Conservation (phyloP, 768 basidiomycete species). For the Dendrothele bispora region DNA sequence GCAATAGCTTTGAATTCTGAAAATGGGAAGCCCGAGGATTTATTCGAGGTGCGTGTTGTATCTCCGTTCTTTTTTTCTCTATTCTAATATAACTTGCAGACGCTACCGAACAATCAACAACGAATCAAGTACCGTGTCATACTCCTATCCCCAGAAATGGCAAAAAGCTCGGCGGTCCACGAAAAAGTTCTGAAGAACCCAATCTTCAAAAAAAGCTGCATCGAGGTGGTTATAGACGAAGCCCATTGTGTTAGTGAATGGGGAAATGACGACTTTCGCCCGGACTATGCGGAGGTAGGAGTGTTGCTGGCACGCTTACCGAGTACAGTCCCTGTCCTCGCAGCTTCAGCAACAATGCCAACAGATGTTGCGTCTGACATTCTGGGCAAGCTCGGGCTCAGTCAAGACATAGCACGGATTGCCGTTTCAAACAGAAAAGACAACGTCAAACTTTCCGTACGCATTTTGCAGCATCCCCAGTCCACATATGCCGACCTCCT, state of each 20-base stretch:
- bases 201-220: conserved; percentile 5
- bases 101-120: not conserved
- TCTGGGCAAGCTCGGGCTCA: not conserved
- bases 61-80: too few relatives aligned
- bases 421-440: conserved; percentile 13
- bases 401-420: not conserved
- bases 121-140: not conserved
- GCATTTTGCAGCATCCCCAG: conserved; percentile 12
- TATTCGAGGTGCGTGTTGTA: too few relatives aligned
- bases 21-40: not conserved
- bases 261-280: conserved; percentile 10
- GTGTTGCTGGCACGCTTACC: conserved; percentile 1
- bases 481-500: conserved; percentile 13
- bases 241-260: conserved; percentile 19
- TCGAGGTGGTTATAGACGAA: conserved; percentile 15
- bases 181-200: conserved; percentile 2
- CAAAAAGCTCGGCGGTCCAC: not conserved
- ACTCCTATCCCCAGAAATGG: conserved; percentile 4
- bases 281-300: not conserved
- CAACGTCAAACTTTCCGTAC: conserved; percentile 8
- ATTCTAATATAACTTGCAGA: not conserved
- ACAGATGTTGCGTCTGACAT: conserved; percentile 3
- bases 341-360: conserved; percentile 7
- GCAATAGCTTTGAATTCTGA: not conserved
- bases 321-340: conserved; percentile 1